phyloP scores from a whole-genome alignment of 2,329 filamentous ascomycete genomes.

The Epichloe amarillans region DNA sequence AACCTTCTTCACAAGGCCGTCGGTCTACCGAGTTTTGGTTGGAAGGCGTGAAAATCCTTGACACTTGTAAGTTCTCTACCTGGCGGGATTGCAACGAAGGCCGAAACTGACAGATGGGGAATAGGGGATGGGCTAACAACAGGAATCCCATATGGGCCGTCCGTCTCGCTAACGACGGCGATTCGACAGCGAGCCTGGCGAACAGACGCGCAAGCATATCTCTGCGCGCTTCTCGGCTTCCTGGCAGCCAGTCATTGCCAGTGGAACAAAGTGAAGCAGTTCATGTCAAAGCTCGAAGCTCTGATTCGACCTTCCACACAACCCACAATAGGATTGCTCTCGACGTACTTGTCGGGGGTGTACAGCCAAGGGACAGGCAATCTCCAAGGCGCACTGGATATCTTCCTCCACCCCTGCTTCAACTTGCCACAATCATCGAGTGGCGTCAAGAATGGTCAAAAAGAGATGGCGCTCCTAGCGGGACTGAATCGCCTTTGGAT shows the following conservation, averaged over 20 bases:
- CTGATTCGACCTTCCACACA: slow-evolving; percentile 27
- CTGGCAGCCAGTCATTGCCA: slow-evolving; percentile 57
- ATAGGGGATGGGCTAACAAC: slow-evolving; percentile 22
- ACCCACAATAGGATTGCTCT: slow-evolving; percentile 33
- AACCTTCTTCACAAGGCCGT: slow-evolving; percentile 19
- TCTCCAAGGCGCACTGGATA: slow-evolving; percentile 50
- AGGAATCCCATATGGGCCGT: slow-evolving; percentile 24
- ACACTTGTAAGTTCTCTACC: slow-evolving; percentile 28
- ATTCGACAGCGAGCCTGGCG: slow-evolving; percentile 51
- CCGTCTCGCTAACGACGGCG: slow-evolving; percentile 43
- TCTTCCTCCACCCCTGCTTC: slow-evolving; percentile 53
- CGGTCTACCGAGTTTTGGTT: slow-evolving; percentile 27
- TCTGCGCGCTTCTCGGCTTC: slow-evolving; percentile 59
- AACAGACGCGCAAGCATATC: slow-evolving; percentile 50
- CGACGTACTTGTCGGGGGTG: slow-evolving; percentile 57
- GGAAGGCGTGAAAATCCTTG: slow-evolving; percentile 30
- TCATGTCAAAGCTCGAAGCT: slow-evolving; percentile 38
- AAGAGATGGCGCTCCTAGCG: slow-evolving; percentile 53
- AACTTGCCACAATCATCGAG: slow-evolving; percentile 23
- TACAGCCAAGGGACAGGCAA: slow-evolving; percentile 68
- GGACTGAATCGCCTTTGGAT: slow-evolving; percentile 60
- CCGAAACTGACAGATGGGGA: not conserved
- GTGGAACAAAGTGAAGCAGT: slow-evolving; percentile 50
- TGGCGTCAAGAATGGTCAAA: slow-evolving; percentile 37
- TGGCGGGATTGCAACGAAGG: not conserved